phyloP scores from a whole-genome alignment of 1,284 basidiomycete species.

The Volvariella volvacea region DNA sequence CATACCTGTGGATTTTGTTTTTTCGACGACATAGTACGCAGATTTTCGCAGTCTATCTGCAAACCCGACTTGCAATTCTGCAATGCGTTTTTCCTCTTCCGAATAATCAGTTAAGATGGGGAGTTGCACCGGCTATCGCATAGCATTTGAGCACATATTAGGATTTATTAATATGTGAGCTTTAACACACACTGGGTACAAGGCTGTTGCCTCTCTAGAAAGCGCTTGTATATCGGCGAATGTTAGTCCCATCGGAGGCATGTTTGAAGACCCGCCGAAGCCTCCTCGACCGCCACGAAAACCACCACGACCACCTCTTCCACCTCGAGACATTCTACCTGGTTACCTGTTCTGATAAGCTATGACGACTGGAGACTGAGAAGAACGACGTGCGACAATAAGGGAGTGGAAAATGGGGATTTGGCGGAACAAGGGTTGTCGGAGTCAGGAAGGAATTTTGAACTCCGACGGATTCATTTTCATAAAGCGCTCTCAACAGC shows the following conservation, averaged over 20 bases:
- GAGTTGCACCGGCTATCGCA: constrained; percentile 21
- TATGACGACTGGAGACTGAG: neutral
- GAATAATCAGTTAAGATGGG: constrained; percentile 62
- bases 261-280: constrained; percentile 41
- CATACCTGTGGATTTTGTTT: constrained; percentile 57
- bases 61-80: constrained; percentile 62
- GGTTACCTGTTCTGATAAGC: neutral
- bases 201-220: constrained; percentile 63
- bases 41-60: constrained; percentile 56
- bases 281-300: constrained; percentile 52
- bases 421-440: constrained; percentile 8
- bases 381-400: constrained; percentile 1
- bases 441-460: constrained; percentile 16
- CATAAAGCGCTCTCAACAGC: constrained; percentile 9
- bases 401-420: constrained; percentile 12
- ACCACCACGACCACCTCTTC: constrained; percentile 50
- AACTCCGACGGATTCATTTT: constrained; percentile 18
- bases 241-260: constrained; percentile 71
- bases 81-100: constrained; percentile 56
- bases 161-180: constrained; percentile 4
- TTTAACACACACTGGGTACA: constrained; percentile 64
- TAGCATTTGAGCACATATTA: constrained; percentile 1
- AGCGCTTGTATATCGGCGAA: constrained; percentile 72
- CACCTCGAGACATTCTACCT: constrained; percentile 56
- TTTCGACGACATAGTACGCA: constrained; percentile 68